Evolutionary conservation across 2,329 filamentous ascomycete genomes (phyloP), one percentile per base, ranked within the genome.

Genomic region (Trichoderma hamatum): DNA sequence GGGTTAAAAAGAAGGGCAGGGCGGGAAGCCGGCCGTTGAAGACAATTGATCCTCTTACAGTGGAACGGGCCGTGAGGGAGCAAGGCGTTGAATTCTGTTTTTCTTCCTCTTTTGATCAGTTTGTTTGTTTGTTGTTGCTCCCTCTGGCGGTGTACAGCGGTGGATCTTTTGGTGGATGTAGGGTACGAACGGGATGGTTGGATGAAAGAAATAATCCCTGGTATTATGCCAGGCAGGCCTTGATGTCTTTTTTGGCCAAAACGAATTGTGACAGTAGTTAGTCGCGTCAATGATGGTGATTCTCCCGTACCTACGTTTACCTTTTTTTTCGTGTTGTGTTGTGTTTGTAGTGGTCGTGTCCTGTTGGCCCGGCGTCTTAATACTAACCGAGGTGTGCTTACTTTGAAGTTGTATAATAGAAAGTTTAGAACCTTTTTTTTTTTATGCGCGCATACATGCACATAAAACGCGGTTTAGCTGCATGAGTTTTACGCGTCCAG

Each of bases 271-370:
- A 69, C 51, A 52, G 68, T 67, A 67, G 64, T 59, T 51, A 51
- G 68, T 36, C 68, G 43, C 61, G 36, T 69, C 68, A 66, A 69
- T 69, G 39, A 66, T 52, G 61, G 49, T 65, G 54, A 65, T 69
- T 60, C 32, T 66, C 49, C 28, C 55, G 39, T 49, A 39, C 19
- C 55, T 14, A 21, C n/a, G 11, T 43, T 43, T n/a, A 19, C 39
- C 7, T 10, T 36, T 36, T n/a, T 49, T 21, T 24, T 13, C n/a
- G 11, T 30, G 58, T n/a, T 49, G 52, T 62, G 32, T 34, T 34
- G 24, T 59, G 39, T 59, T 6, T 14, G 19, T 28, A 24, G 14
- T 55, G 16, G 49, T 13, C 32, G 54, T 34, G 21, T 19, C 49
- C 54, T 11, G 21, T 10, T 54, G 6, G 24, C 13, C 51, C 26